Conservation (phyloP, 257 asterid species). For the Rauvolfia tetraphylla region DNA sequence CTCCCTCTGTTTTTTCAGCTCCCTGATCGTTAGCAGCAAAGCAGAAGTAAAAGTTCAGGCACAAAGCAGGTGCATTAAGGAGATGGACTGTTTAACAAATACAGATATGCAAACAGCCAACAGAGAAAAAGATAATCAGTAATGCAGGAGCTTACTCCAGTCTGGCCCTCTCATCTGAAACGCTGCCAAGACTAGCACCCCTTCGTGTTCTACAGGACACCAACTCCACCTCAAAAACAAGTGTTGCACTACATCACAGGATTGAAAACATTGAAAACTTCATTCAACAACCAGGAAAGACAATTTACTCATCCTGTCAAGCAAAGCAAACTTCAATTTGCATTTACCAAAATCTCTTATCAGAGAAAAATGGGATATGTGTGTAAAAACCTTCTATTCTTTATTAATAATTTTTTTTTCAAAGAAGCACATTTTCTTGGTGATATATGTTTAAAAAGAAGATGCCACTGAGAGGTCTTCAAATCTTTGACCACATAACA, state of each 20-base stretch:
- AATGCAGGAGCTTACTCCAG: slow-evolving; percentile 60
- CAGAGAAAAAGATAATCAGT: not conserved
- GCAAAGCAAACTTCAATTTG: not conserved
- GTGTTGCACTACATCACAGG: slow-evolving; percentile 63
- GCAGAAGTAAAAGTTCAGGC: not conserved
- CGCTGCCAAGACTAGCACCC: slow-evolving; percentile 87
- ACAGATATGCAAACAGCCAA: not conserved
- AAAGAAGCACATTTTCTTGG: not conserved
- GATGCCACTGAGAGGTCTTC: not conserved
- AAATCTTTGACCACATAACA: too few relatives aligned
- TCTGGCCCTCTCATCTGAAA: slow-evolving; percentile 84
- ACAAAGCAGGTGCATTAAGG: not conserved
- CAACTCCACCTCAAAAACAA: slow-evolving; percentile 92
- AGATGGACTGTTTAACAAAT: not conserved
- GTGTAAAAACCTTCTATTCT: too few relatives aligned
- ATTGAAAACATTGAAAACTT: slow-evolving; percentile 10
- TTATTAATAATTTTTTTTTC: too few relatives aligned
- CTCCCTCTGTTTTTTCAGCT: slow-evolving; percentile 93
- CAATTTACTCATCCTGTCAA: not conserved
- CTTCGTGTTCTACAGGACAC: slow-evolving; percentile 91
- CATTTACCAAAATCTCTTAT: not conserved
- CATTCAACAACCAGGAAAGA: not conserved
- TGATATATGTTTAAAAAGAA: not conserved
- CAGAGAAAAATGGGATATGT: too few relatives aligned
- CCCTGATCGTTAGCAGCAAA: slow-evolving; percentile 36